Conservation (phyloP, 108 stramenopile species). For the Nitzschia sp. region DNA sequence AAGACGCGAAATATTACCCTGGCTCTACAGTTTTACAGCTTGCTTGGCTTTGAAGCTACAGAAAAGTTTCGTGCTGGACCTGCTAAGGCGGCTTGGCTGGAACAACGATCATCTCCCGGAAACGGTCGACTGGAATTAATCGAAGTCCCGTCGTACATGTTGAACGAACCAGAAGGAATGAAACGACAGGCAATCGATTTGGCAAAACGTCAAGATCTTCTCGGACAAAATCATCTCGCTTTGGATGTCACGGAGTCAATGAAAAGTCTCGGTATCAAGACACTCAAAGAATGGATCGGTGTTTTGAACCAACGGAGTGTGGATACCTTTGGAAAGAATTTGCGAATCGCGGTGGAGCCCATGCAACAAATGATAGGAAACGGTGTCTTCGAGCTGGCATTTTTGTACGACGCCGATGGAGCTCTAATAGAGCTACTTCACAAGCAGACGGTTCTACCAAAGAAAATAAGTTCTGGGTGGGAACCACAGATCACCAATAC, state of each 20-base stretch:
- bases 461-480: slow-evolving; percentile 49
- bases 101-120: not conserved
- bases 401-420: slow-evolving; percentile 89
- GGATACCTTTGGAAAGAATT: slow-evolving; percentile 58
- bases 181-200: slow-evolving; percentile 70
- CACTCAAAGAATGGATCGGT: slow-evolving; percentile 57
- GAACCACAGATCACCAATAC: slow-evolving; percentile 29
- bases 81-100: slow-evolving; percentile 76
- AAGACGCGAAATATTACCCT: slow-evolving; percentile 81
- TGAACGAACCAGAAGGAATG: slow-evolving; percentile 69
- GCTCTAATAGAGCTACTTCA: slow-evolving; percentile 75
- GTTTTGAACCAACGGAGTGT: slow-evolving; percentile 63
- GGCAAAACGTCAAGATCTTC: slow-evolving; percentile 55
- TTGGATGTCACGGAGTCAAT: slow-evolving; percentile 69
- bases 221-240: slow-evolving; percentile 83
- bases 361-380: slow-evolving; percentile 71
- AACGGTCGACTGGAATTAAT: slow-evolving; percentile 69
- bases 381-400: slow-evolving; percentile 78
- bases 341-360: slow-evolving; percentile 71
- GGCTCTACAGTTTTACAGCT: slow-evolving; percentile 80
- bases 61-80: slow-evolving; percentile 78
- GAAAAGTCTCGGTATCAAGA: not conserved
- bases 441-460: slow-evolving; percentile 51
- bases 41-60: slow-evolving; percentile 72
- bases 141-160: slow-evolving; percentile 75